Conservation (phyloP, 2,329 filamentous ascomycete species). For the Rutstroemia sp. region DNA sequence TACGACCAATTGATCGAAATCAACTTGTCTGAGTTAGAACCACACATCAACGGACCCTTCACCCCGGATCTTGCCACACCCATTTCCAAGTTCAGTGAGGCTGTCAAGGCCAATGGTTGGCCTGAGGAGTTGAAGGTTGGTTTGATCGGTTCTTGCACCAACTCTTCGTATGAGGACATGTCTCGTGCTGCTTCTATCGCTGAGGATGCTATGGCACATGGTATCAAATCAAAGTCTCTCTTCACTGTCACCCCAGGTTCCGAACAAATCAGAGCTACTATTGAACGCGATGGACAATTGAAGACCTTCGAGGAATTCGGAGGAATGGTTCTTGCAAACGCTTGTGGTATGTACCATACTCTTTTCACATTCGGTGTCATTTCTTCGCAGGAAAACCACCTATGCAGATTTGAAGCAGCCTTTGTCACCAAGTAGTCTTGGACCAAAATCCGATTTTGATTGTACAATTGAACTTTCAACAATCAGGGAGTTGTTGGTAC, state of each 20-base stretch:
- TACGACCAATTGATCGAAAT: constrained; percentile 97
- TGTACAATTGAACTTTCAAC: too few species aligned
- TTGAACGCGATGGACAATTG: constrained; percentile 73
- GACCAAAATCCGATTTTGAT: too few species aligned
- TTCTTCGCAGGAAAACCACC: too few species aligned
- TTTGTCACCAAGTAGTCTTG: too few species aligned
- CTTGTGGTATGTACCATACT: constrained; percentile 58
- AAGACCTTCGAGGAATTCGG: constrained; percentile 95
- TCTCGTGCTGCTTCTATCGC: constrained; percentile 86
- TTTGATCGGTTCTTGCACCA: constrained; percentile 97
- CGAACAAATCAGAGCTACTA: constrained; percentile 93
- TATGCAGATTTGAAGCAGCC: too few species aligned
- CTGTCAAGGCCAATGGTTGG: constrained; percentile 92
- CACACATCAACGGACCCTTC: constrained; percentile 98
- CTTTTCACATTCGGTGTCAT: background rate
- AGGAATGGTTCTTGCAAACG: constrained; percentile 89
- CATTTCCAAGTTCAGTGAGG: constrained; percentile 94
- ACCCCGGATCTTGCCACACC: constrained; percentile 96
- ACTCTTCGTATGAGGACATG: constrained; percentile 85
- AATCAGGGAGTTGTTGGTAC: too few species aligned
- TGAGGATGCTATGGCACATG: constrained; percentile 82
- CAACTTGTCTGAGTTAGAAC: constrained; percentile 90
- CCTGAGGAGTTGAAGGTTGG: constrained; percentile 94
- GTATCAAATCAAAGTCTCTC: constrained; percentile 84
- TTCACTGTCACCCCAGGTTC: constrained; percentile 96